Evolutionary conservation across 768 basidiomycete species (phyloP), one percentile per base, ranked within the genome.

Genomic region (Leccinum subgranulosum): DNA sequence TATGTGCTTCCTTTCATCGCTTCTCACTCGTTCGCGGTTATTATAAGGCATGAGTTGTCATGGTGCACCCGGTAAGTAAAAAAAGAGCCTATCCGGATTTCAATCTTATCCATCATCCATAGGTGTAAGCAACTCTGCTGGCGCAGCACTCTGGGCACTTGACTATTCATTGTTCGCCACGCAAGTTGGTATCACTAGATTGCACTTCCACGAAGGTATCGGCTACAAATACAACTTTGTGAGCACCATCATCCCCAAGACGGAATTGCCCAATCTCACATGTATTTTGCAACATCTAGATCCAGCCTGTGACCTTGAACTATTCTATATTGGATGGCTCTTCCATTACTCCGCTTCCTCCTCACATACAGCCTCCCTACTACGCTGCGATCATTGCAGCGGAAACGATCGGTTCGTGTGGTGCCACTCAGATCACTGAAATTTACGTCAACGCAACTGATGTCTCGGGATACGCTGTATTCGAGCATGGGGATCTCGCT

Each of bases 221-320:
- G 87, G 87, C 1, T 88, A 78, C 73, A 89, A 88, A 70, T 89
- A 88, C 64, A 84, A 82, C 64, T 73, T 87, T 53, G 86, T 84
- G 31, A 53, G 59, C 1, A 3, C 17, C 31, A 17, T 9, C 21
- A 28, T 39, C 19, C 19, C 12, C 3, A 6, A 8, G 36, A 21
- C 11, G 29, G 48, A 19, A n/a, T 17, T n/a, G 21, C 7, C 33
- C 21, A 8, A 46, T 17, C 56, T 51, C 3, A 49, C 3, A 41
- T 41, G 8, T 28, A 17, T 36, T 17, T 46, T 39, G 21, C 19
- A 54, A 72, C 59, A 1, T 45, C 4, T 51, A 88, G 87, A 79
- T 90, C 49, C 87, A 89, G 69, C 88, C 87, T 4, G 66, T 75
- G 34, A 74, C 81, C 1, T 71, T 89, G 47, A 82, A 82, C 41